phyloP scores from a whole-genome alignment of 495 filamentous ascomycete genomes.

The Darksidea phi region DNA sequence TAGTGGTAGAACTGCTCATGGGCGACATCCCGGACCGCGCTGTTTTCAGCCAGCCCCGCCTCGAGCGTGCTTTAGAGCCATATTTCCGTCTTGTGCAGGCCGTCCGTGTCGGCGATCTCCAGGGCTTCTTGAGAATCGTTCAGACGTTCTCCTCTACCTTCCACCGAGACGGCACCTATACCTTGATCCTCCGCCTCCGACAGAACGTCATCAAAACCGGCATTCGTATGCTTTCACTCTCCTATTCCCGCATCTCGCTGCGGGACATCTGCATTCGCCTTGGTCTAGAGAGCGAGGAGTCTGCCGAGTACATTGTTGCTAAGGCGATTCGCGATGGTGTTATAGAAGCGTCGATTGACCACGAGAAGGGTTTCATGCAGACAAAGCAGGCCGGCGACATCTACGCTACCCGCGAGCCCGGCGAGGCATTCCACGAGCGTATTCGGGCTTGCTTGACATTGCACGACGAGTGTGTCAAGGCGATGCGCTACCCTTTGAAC shows the following conservation, averaged over 20 bases:
- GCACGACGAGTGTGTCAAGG: slow-evolving; percentile 98
- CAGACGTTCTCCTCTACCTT: slow-evolving; percentile 77
- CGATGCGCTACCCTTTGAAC: slow-evolving; percentile 99
- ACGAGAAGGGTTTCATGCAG: slow-evolving; percentile 96
- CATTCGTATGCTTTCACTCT: slow-evolving; percentile 97
- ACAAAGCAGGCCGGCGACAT: slow-evolving; percentile 94
- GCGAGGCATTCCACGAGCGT: slow-evolving; percentile 94
- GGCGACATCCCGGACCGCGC: slow-evolving; percentile 95
- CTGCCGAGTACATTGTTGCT: slow-evolving; percentile 96
- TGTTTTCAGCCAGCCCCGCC: slow-evolving; percentile 80
- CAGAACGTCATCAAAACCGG: slow-evolving; percentile 99
- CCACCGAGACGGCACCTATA: slow-evolving; percentile 91
- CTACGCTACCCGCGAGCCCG: slow-evolving; percentile 92
- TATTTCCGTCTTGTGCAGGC: slow-evolving; percentile 93
- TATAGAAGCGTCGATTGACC: slow-evolving; percentile 91
- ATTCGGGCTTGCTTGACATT: slow-evolving; percentile 86
- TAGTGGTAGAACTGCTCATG: slow-evolving; percentile 97
- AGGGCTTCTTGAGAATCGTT: slow-evolving; percentile 83
- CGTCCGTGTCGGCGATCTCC: slow-evolving; percentile 89
- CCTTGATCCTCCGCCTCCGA: slow-evolving; percentile 84
- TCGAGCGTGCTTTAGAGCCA: slow-evolving; percentile 82
- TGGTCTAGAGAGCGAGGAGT: slow-evolving; percentile 89
- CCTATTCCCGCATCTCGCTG: slow-evolving; percentile 95
- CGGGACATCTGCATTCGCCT: slow-evolving; percentile 95
- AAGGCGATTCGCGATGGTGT: slow-evolving; percentile 98